These are phyloP conservation scores for Aspergillus hiratsukae DNA, from an alignment of 2,329 filamentous ascomycete genomes.

Conservation along the genomic window DNA sequence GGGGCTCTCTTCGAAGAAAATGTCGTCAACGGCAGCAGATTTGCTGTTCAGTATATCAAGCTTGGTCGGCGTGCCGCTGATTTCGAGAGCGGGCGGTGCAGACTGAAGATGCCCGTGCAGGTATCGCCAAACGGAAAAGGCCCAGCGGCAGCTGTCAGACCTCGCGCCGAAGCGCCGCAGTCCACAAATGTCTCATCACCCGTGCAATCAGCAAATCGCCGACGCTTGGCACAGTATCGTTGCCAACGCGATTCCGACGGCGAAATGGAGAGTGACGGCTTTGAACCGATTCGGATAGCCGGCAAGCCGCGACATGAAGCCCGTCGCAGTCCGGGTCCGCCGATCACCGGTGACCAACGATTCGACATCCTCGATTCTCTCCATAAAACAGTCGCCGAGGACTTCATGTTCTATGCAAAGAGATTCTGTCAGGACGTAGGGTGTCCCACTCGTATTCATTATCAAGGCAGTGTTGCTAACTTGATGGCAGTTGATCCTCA, in stretches of 20 bases:
- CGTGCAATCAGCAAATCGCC: slow-evolving; percentile 44
- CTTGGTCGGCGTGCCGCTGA: slow-evolving; percentile 43
- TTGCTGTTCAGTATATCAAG: slow-evolving; percentile 65
- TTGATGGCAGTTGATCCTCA: slow-evolving; percentile 37
- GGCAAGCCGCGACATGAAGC: slow-evolving; percentile 27
- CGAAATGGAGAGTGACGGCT: slow-evolving; percentile 42
- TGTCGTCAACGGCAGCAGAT: slow-evolving; percentile 58
- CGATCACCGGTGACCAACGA: slow-evolving; percentile 43
- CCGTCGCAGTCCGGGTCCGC: slow-evolving; percentile 36
- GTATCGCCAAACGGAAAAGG: slow-evolving; percentile 41
- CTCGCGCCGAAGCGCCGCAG: slow-evolving; percentile 42
- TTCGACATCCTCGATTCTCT: slow-evolving; percentile 40
- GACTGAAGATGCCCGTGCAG: slow-evolving; percentile 52
- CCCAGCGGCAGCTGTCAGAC: slow-evolving; percentile 23
- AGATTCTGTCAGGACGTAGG: slow-evolving; percentile 39
- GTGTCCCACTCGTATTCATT: background rate
- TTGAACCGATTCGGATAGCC: slow-evolving; percentile 37
- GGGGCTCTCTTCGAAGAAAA: slow-evolving; percentile 70
- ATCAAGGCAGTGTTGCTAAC: slow-evolving; percentile 4
- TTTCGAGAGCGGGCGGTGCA: slow-evolving; percentile 42
- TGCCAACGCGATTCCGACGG: slow-evolving; percentile 24
- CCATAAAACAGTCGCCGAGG: slow-evolving; percentile 43
- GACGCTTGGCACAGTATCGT: slow-evolving; percentile 27
- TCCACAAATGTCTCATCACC: slow-evolving; percentile 68
- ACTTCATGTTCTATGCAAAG: slow-evolving; percentile 45